Evolutionary conservation across 2,329 filamentous ascomycete species (phyloP), one percentile per base, ranked within the genome.

Genomic region (Pestalotiopsis fici): DNA sequence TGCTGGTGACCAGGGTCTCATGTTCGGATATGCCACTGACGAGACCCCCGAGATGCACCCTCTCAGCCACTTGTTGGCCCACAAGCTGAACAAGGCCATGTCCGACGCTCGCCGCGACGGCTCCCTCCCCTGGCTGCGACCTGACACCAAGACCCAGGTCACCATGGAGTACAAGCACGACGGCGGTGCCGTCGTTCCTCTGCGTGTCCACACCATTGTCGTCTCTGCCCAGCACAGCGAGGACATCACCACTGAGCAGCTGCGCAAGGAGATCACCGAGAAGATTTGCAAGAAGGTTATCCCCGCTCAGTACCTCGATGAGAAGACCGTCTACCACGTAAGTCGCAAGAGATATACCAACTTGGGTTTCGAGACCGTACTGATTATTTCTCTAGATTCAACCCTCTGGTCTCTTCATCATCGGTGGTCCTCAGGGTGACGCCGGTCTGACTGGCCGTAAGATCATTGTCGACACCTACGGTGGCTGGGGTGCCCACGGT

Each of bases 1-100:
- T 84, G 96, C 96, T 71, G 96, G 96, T 92, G 96, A 99, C 85
- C 96, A 99, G 88, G 96, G 96, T 88, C 98, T 99, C 88, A 99
- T 99, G 96, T 99, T 99, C 85, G 96, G 96, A 78, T 99, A 99
- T 89, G 96, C 96, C 83, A 97, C 96, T 78, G 96, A 99, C 79
- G 96, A 99, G 90, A 98, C 96, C 77, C 95, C 95, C 70, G 96
- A 99, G 87, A 90, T 97, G 76, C 93, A 98, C 81, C 96, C 96
- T 74, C 88, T 99, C 78, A 98, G 95, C 78, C 88, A 98, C 75
- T 89, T 95, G 78, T 90, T 98, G 79, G 92, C 96, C 78, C 96
- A 99, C 90, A 94, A 95, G 88, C 93, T 99, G 77, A 99, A 99
- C 87, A 88, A 91, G 80, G 94, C 94, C 82, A 97, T 99, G 95